Conservation (phyloP, 179 eudicot genomes). For the Heliamphora pulchella region DNA sequence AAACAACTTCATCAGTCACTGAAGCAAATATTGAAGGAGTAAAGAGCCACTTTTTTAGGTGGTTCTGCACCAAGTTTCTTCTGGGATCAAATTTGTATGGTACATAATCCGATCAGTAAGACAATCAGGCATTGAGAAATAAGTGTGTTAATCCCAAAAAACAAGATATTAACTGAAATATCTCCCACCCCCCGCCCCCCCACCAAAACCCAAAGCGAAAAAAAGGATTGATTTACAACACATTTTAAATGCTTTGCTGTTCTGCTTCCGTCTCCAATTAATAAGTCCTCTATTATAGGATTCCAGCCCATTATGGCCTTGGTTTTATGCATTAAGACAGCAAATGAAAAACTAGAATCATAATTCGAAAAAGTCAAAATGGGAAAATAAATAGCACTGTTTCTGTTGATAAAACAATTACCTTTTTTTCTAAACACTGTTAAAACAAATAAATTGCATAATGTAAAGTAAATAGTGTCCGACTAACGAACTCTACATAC, state of each 20-base stretch:
- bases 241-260: background rate
- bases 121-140: too few species aligned
- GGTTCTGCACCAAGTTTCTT: too few species aligned
- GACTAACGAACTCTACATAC: conserved; percentile 18
- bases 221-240: background rate
- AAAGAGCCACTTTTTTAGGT: too few species aligned
- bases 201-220: too few species aligned
- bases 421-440: background rate
- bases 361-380: background rate
- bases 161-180: background rate
- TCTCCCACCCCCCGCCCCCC: too few species aligned
- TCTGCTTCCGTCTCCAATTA: background rate
- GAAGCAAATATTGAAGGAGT: too few species aligned
- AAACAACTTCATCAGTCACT: background rate
- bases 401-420: background rate
- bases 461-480: conserved; percentile 2
- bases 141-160: background rate
- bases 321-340: background rate
- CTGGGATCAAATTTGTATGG: too few species aligned
- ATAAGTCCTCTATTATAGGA: background rate
- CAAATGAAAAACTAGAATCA: background rate
- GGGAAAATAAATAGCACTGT: background rate
- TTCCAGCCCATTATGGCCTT: background rate
- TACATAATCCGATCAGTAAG: too few species aligned
- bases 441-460: background rate